A percentile compares a stretch with the other conserved stretches of the same genome.
These are phyloP conservation scores for Monosporascus sp. DNA, from an alignment of 2,329 filamentous ascomycete species.

Conservation along the genomic window DNA sequence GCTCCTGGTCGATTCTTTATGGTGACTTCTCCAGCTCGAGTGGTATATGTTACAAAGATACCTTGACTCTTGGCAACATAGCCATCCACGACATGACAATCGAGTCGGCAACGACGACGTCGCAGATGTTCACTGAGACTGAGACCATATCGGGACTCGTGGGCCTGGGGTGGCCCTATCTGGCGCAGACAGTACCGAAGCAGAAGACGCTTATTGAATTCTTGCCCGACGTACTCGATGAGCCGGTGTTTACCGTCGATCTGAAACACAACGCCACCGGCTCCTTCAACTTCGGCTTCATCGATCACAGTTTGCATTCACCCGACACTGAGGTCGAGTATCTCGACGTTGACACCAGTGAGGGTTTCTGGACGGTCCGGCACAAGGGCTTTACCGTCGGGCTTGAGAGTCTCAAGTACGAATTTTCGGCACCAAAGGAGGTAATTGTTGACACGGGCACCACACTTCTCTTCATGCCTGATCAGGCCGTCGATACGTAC, in stretches of 20 bases:
- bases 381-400: slow-evolving; percentile 31
- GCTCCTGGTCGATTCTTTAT: slow-evolving; percentile 45
- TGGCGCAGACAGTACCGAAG: slow-evolving; percentile 37
- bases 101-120: slow-evolving; percentile 41
- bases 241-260: slow-evolving; percentile 45
- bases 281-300: slow-evolving; percentile 46
- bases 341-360: slow-evolving; percentile 43
- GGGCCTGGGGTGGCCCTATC: slow-evolving; percentile 43
- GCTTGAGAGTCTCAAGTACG: slow-evolving; percentile 27
- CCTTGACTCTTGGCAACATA: slow-evolving; percentile 40
- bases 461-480: slow-evolving; percentile 57
- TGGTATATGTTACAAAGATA: slow-evolving; percentile 48
- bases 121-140: slow-evolving; percentile 37
- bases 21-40: slow-evolving; percentile 34
- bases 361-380: slow-evolving; percentile 39
- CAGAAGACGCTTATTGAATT: slow-evolving; percentile 41
- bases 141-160: slow-evolving; percentile 44
- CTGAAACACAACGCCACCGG: slow-evolving; percentile 42
- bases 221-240: slow-evolving; percentile 34
- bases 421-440: slow-evolving; percentile 33
- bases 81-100: slow-evolving; percentile 40
- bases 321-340: slow-evolving; percentile 36
- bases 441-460: slow-evolving; percentile 67
- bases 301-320: slow-evolving; percentile 34
- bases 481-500: slow-evolving; percentile 52